A percentile compares a stretch with the other conserved stretches of the same genome.
Evolutionary conservation across 164 flowering plant species (phyloP).

Genomic region (Magnolia kwangsiensis): DNA sequence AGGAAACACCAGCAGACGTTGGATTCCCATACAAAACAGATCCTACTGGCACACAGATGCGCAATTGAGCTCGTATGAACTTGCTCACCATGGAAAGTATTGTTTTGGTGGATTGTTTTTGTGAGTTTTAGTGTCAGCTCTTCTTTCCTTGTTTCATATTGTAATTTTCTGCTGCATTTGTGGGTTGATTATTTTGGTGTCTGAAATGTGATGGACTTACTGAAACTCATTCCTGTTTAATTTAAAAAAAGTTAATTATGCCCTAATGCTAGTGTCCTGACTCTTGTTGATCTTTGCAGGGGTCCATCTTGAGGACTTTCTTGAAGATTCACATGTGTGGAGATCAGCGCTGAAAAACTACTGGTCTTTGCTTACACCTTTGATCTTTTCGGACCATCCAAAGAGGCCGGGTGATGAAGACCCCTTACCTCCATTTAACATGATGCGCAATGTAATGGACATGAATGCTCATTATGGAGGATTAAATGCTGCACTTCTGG

Average conservation of each 20-base stretch:
- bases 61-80: slow-evolving; percentile 47
- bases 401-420: slow-evolving; percentile 98
- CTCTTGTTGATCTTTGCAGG: slow-evolving; percentile 45
- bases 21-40: slow-evolving; percentile 79
- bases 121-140: background rate
- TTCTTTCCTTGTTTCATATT: background rate
- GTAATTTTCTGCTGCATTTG: background rate
- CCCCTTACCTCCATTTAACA: slow-evolving; percentile 90
- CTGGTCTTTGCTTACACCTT: slow-evolving; percentile 94
- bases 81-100: slow-evolving; percentile 67
- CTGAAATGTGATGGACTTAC: background rate
- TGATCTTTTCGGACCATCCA: slow-evolving; percentile 96
- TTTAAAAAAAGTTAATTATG: background rate
- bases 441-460: slow-evolving; percentile 96
- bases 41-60: slow-evolving; percentile 37
- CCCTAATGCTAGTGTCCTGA: slow-evolving; percentile 1
- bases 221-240: too few relatives aligned
- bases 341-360: slow-evolving; percentile 67
- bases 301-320: slow-evolving; percentile 60
- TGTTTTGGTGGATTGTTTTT: slow-evolving; percentile 17
- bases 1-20: slow-evolving; percentile 70
- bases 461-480: slow-evolving; percentile 95
- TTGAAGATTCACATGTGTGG: slow-evolving; percentile 65
- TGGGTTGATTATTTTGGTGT: background rate
- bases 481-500: slow-evolving; percentile 80